These are phyloP conservation scores for Entonaema liquescens DNA, from an alignment of 495 filamentous ascomycete genomes.

Conservation along the genomic window DNA sequence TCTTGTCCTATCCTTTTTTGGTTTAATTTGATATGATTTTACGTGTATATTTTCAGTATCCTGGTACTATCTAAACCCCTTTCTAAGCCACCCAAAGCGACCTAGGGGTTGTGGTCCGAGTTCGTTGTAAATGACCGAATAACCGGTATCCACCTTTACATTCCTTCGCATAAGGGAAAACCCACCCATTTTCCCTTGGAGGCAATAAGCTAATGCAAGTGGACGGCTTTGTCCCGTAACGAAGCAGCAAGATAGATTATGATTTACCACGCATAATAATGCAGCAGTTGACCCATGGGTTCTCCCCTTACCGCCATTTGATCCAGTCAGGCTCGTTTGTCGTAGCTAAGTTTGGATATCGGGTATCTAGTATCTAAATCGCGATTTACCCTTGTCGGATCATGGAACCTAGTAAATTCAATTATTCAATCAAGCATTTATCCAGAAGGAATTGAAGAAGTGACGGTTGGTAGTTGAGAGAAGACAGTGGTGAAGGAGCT, in stretches of 20 bases:
- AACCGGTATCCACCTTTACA: constrained; percentile 4
- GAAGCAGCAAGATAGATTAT: constrained; percentile 30
- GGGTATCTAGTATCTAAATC: background rate
- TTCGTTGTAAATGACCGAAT: constrained; percentile 8
- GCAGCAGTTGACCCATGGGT: constrained; percentile 7
- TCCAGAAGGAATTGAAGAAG: background rate
- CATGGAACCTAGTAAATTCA: background rate
- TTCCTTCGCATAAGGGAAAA: constrained; percentile 10
- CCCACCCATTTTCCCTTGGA: constrained; percentile 16
- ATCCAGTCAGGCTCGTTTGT: background rate
- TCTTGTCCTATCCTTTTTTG: background rate
- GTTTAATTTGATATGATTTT: background rate
- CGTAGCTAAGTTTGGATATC: background rate
- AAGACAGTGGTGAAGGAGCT: background rate
- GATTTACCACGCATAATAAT: constrained; percentile 28
- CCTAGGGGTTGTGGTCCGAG: background rate
- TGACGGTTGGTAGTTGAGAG: no score
- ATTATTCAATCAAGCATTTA: background rate
- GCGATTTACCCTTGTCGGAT: background rate
- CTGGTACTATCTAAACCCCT: constrained; percentile 1
- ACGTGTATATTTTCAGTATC: background rate
- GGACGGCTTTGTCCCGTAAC: constrained; percentile 13
- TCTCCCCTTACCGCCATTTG: background rate
- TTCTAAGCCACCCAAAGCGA: background rate
- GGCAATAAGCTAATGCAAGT: constrained; percentile 34